A percentile compares a stretch with the other conserved stretches of the same genome.
These are phyloP conservation scores for Colletotrichum sansevieriae DNA, from an alignment of 2,329 filamentous ascomycete genomes.

Conservation along the genomic window DNA sequence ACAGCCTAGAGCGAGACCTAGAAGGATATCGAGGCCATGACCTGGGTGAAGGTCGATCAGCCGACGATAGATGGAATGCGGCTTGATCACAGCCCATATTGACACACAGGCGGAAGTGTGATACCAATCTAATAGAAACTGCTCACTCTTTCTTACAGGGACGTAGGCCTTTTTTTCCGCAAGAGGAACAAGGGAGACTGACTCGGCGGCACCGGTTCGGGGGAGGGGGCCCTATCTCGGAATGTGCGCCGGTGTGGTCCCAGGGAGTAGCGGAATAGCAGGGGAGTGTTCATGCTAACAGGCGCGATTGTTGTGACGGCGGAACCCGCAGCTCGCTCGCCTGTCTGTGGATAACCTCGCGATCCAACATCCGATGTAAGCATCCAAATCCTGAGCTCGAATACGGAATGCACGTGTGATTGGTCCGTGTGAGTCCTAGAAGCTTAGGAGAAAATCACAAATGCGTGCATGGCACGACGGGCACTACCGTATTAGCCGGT, in stretches of 20 bases:
- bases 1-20: too few species aligned
- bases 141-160: neutral
- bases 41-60: too few species aligned
- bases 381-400: too few species aligned
- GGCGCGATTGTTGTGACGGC: neutral
- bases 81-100: neutral
- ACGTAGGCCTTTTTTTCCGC: neutral
- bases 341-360: neutral
- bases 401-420: too few species aligned
- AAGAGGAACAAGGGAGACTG: neutral
- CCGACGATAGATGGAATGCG: neutral
- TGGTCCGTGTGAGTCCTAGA: too few species aligned
- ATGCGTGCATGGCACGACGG: too few species aligned
- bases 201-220: neutral
- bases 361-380: neutral
- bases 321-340: constrained; percentile 6
- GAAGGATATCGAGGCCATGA: too few species aligned
- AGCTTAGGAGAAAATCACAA: too few species aligned
- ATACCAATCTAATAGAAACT: neutral
- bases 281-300: neutral
- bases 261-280: neutral
- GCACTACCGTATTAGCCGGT: too few species aligned
- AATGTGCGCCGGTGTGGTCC: neutral
- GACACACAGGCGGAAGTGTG: neutral
- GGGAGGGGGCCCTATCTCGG: neutral